phyloP scores from a whole-genome alignment of 2,329 filamentous ascomycete genomes.

The Arthrobotrys iridis region DNA sequence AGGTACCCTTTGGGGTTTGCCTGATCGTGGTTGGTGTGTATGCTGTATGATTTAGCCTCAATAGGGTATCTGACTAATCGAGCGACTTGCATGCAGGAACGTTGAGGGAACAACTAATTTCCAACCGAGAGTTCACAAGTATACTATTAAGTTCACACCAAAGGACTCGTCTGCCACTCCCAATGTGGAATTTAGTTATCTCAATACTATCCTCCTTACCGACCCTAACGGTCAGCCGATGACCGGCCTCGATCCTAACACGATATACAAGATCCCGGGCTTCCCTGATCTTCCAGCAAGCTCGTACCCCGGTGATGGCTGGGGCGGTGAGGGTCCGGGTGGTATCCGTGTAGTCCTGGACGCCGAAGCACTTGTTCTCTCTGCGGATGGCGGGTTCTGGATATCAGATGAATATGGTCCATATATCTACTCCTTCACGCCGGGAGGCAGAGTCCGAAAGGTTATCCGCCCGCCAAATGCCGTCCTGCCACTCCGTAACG shows the following conservation, averaged over 20 bases:
- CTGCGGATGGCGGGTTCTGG: conserved; percentile 71
- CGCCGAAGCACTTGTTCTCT: conserved; percentile 72
- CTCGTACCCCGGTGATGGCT: conserved; percentile 74
- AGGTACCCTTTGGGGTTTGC: conserved; percentile 71
- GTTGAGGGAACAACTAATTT: conserved; percentile 76
- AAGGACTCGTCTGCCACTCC: conserved; percentile 66
- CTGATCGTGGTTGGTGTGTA: conserved; percentile 73
- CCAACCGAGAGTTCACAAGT: conserved; percentile 75
- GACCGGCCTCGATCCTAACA: conserved; percentile 72
- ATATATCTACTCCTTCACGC: conserved; percentile 74
- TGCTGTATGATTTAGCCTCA: not conserved
- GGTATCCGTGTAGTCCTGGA: conserved; percentile 72
- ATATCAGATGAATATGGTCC: conserved; percentile 76
- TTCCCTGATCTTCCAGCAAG: conserved; percentile 72
- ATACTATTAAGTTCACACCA: conserved; percentile 70
- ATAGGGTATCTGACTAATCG: conserved; percentile 11
- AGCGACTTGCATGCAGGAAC: conserved; percentile 67
- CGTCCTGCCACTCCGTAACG: conserved; percentile 72
- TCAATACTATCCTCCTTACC: conserved; percentile 72
- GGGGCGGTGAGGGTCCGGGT: conserved; percentile 70
- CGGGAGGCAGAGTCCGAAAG: conserved; percentile 69
- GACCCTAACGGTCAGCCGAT: conserved; percentile 71
- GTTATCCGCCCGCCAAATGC: conserved; percentile 74
- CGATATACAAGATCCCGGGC: conserved; percentile 67
- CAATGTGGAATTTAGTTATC: conserved; percentile 72